Evolutionary conservation across 768 basidiomycete species (phyloP), one percentile per base, ranked within the genome.

Genomic region (Paxillus involutus): DNA sequence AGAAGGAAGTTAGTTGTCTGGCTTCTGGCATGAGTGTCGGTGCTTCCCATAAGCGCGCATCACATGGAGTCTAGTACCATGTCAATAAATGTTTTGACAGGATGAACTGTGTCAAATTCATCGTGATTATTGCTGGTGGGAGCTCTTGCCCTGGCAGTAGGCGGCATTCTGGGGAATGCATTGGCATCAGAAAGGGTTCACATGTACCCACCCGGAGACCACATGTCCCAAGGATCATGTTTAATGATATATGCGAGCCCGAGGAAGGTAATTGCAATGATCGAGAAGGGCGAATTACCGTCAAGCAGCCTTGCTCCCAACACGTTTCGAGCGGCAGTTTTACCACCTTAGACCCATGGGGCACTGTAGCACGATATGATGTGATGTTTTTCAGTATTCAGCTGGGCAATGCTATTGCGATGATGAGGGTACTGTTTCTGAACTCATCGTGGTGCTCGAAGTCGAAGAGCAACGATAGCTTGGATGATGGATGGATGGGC

Each of bases 221-320:
- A 58, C 59, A 61, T 60, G 63, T 33, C 35, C 36, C n/a, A 33
- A 54, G 47, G 51, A 55, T 49, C 44, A 32, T 51, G 44, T 53
- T 57, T 54, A 60, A 61, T 59, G 41, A 60, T 30, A 46, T 52
- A 51, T 56, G 59, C 58, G 57, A 57, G 55, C 63, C 58, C 56
- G 57, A 65, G 60, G 65, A 57, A 37, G 56, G 55, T 47, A 55
- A 57, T 66, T 57, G 61, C 47, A 58, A 58, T 59, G 56, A 55
- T 62, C 53, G 53, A 42, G 48, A 19, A 30, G 29, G 49, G 48
- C 32, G 62, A 58, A 69, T 65, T 53, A 53, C 63, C 61, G 63
- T 62, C 51, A 43, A 43, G 35, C 61, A 54, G 61, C 67, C 67
- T 68, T 68, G 57, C 63, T 65, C 17, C 54, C 39, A 59, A 67